phyloP scores from a whole-genome alignment of 2,329 filamentous ascomycete genomes.

The Pseudocercospora musae region DNA sequence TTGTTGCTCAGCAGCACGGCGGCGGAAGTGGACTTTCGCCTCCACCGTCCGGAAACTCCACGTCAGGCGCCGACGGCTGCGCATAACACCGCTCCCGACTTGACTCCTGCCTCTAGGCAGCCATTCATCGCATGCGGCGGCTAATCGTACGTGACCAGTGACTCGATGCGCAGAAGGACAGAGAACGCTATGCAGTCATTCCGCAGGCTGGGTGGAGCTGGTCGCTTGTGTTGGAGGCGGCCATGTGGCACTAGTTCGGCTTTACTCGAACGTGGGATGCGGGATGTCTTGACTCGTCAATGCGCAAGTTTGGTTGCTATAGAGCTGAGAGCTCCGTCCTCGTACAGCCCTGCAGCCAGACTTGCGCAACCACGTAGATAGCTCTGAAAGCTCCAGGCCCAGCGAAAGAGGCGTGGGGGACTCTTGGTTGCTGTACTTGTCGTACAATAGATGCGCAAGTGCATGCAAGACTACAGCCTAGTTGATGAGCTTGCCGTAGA shows the following conservation, averaged over 20 bases:
- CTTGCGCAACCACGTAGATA: conserved; percentile 1
- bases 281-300: background rate
- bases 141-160: background rate
- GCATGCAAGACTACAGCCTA: conserved; percentile 31
- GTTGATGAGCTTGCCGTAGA: conserved; percentile 69
- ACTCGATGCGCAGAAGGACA: background rate
- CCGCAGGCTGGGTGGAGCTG: background rate
- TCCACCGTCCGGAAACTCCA: background rate
- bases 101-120: background rate
- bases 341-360: background rate
- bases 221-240: background rate
- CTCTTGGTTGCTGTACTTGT: background rate
- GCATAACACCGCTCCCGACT: background rate
- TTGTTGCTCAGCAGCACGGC: background rate
- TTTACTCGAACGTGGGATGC: conserved; percentile 2
- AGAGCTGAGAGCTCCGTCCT: background rate
- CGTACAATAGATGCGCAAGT: conserved; percentile 5
- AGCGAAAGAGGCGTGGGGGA: background rate
- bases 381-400: conserved; percentile 1
- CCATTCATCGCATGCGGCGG: conserved; percentile 2
- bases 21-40: background rate
- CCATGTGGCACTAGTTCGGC: background rate
- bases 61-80: background rate
- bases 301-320: background rate
- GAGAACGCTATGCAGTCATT: background rate